Conservation (phyloP, 495 filamentous ascomycete genomes). For the Rusavskia elegans region DNA sequence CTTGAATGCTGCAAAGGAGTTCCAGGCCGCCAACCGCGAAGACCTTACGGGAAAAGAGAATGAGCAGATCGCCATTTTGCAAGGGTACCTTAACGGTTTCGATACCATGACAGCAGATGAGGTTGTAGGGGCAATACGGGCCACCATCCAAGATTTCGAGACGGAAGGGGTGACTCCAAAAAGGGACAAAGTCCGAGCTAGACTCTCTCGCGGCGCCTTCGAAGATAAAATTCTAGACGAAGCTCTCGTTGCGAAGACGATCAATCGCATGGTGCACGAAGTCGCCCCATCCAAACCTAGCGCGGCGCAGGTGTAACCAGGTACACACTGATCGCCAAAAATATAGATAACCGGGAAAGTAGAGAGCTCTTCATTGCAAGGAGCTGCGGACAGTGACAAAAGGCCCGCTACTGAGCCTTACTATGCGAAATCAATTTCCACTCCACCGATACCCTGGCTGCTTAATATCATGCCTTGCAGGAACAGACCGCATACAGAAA, state of each 20-base stretch:
- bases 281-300: background rate
- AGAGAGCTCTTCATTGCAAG: too few relatives aligned
- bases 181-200: slow-evolving; percentile 21
- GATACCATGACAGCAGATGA: slow-evolving; percentile 33
- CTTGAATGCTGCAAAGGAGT: slow-evolving; percentile 35
- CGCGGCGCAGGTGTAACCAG: too few relatives aligned
- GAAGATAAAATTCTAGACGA: slow-evolving; percentile 36
- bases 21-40: slow-evolving; percentile 29
- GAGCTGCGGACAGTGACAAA: too few relatives aligned
- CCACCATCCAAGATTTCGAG: slow-evolving; percentile 27
- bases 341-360: too few relatives aligned
- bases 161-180: slow-evolving; percentile 26
- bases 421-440: background rate
- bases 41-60: slow-evolving; percentile 46
- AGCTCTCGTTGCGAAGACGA: background rate
- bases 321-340: too few relatives aligned
- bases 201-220: slow-evolving; percentile 31
- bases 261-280: background rate
- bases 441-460: background rate
- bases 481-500: background rate
- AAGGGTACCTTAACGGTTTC: slow-evolving; percentile 40
- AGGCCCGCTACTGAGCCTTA: too few relatives aligned
- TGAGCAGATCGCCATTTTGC: slow-evolving; percentile 34
- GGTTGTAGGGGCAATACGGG: slow-evolving; percentile 27
- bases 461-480: background rate